A percentile compares a stretch with the other conserved stretches of the same genome.
These are phyloP conservation scores for Flaveria brownii DNA, from an alignment of 129 eudicot species.

Conservation along the genomic window DNA sequence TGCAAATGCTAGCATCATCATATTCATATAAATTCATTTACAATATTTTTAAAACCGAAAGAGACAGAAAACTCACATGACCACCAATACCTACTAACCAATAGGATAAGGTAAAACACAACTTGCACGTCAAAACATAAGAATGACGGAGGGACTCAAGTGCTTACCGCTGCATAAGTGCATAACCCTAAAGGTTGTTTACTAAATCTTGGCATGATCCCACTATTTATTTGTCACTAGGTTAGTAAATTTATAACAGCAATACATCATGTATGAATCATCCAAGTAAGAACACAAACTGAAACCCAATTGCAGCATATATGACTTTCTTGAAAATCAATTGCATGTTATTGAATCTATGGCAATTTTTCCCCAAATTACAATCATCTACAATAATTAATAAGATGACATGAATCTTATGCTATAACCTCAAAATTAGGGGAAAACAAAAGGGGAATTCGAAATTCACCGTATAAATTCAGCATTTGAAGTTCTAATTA, in stretches of 20 bases:
- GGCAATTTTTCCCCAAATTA: neutral
- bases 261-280: neutral
- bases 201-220: conserved; percentile 1
- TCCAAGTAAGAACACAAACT: neutral
- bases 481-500: neutral
- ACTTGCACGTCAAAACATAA: too few relatives aligned
- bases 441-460: neutral
- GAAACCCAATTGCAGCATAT: too few relatives aligned
- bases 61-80: too few relatives aligned
- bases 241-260: neutral
- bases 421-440: neutral
- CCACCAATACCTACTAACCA: too few relatives aligned
- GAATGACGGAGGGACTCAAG: too few relatives aligned
- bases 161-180: too few relatives aligned
- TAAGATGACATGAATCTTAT: neutral
- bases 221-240: neutral
- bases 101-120: too few relatives aligned
- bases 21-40: neutral
- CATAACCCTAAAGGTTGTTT: too few relatives aligned
- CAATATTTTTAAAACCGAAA: neutral
- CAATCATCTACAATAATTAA: neutral
- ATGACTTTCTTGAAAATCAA: neutral
- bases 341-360: neutral
- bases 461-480: neutral
- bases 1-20: conserved; percentile 10